These are phyloP conservation scores for Penicillium maclennaniae DNA, from an alignment of 495 filamentous ascomycete species.

Conservation along the genomic window DNA sequence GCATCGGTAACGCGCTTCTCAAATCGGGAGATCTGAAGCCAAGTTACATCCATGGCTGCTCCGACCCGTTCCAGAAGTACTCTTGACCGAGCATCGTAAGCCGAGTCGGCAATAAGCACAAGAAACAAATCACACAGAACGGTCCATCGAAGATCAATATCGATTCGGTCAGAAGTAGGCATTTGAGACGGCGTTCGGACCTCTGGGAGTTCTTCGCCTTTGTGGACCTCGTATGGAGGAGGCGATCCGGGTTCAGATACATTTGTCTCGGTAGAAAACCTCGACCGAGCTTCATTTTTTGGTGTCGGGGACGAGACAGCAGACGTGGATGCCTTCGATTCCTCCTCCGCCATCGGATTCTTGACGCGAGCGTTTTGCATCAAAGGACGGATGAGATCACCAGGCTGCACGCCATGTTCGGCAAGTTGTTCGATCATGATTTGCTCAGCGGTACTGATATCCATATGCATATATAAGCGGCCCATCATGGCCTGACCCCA, in stretches of 20 bases:
- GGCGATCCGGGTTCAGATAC: slow-evolving; percentile 47
- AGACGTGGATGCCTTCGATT: slow-evolving; percentile 29
- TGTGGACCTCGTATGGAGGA: slow-evolving; percentile 68
- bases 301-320: slow-evolving; percentile 26
- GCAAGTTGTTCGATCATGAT: slow-evolving; percentile 98
- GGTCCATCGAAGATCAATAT: slow-evolving; percentile 97
- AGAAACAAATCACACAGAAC: slow-evolving; percentile 96
- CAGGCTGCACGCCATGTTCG: slow-evolving; percentile 82
- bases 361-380: slow-evolving; percentile 93
- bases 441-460: slow-evolving; percentile 83
- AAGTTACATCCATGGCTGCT: slow-evolving; percentile 70
- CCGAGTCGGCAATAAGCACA: slow-evolving; percentile 87
- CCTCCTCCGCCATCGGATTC: slow-evolving; percentile 72
- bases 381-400: slow-evolving; percentile 76
- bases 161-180: slow-evolving; percentile 73
- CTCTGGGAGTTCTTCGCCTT: slow-evolving; percentile 61
- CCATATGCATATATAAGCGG: slow-evolving; percentile 91
- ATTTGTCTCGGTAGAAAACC: slow-evolving; percentile 28
- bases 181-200: slow-evolving; percentile 80
- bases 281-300: slow-evolving; percentile 25
- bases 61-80: slow-evolving; percentile 81
- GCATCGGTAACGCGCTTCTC: slow-evolving; percentile 97
- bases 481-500: slow-evolving; percentile 98
- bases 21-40: slow-evolving; percentile 93
- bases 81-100: slow-evolving; percentile 88